Percentiles rank a stretch among this genome's conserved stretches.
These are phyloP conservation scores for Platanus orientalis DNA, from an alignment of 164 flowering plant species.

Conservation along the genomic window DNA sequence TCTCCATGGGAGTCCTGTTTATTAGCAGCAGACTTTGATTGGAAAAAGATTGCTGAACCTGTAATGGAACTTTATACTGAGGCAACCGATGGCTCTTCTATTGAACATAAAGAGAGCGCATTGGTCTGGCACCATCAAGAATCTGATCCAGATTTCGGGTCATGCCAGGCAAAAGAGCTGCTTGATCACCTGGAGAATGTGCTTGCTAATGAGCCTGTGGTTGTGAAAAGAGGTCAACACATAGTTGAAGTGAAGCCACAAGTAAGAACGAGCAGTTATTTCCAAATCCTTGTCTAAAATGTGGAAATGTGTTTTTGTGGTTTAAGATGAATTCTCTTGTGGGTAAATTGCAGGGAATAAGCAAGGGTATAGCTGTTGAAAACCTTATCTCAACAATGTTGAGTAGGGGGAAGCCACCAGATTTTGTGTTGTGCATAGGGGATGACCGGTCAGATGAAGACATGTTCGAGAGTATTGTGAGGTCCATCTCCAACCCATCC, in stretches of 20 bases:
- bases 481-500: slow-evolving; percentile 4
- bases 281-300: not conserved
- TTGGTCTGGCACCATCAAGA: slow-evolving; percentile 3
- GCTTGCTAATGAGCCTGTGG: not conserved
- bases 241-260: slow-evolving; percentile 1
- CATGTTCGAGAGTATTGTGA: slow-evolving; percentile 1
- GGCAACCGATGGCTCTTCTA: not conserved
- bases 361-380: not conserved
- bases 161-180: not conserved
- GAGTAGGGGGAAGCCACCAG: slow-evolving; percentile 2
- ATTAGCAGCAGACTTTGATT: not conserved
- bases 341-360: not conserved
- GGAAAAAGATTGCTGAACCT: not conserved
- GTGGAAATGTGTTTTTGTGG: not conserved
- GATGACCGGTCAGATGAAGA: slow-evolving; percentile 1
- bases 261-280: not conserved
- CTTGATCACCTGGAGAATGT: slow-evolving; percentile 3
- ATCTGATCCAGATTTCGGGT: slow-evolving; percentile 1
- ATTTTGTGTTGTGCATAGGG: not conserved
- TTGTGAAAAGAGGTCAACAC: slow-evolving; percentile 3
- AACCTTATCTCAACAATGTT: slow-evolving; percentile 3
- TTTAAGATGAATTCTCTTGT: not conserved
- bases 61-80: not conserved
- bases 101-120: not conserved
- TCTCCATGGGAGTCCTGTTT: not conserved